These are phyloP conservation scores for Camellia lanceoleosa DNA, from an alignment of 148 eudicot genomes.

Conservation along the genomic window DNA sequence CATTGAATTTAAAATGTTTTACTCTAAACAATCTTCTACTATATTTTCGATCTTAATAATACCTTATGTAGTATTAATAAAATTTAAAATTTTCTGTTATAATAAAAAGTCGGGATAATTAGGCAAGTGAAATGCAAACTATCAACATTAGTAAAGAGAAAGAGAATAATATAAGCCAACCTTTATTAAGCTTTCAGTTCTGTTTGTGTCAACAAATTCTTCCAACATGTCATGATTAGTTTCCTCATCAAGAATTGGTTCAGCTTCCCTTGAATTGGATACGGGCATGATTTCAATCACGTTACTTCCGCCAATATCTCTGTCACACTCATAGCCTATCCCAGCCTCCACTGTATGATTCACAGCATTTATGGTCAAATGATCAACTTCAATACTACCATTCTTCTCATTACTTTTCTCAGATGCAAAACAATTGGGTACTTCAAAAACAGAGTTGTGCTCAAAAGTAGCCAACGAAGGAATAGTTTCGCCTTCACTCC, in stretches of 20 bases:
- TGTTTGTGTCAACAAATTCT: conserved; percentile 11
- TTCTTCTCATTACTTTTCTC: conserved; percentile 13
- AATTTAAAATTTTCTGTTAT: too few relatives aligned
- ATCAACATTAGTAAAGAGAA: not conserved
- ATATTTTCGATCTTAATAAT: not conserved
- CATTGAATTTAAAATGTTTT: not conserved
- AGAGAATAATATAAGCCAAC: conserved; percentile 21
- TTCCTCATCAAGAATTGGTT: conserved; percentile 33
- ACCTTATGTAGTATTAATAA: not conserved
- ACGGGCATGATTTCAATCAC: conserved; percentile 20
- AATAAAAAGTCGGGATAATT: not conserved
- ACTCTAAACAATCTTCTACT: not conserved
- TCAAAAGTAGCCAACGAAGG: conserved; percentile 9
- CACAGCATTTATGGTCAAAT: not conserved
- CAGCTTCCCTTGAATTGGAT: conserved; percentile 30
- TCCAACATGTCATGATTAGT: conserved; percentile 14
- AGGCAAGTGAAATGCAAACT: not conserved
- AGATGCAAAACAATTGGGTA: not conserved
- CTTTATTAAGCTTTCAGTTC: conserved; percentile 23
- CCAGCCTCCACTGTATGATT: conserved; percentile 6
- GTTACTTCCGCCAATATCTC: conserved; percentile 20
- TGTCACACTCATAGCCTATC: not conserved
- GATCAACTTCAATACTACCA: conserved; percentile 6
- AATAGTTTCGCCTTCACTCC: conserved; percentile 11
- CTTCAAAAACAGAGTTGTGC: conserved; percentile 12